Percentiles rank a stretch among this genome's conserved stretches.
phyloP scores from a whole-genome alignment of 2,329 filamentous ascomycete species.

The Alternaria novae-zelandiae region DNA sequence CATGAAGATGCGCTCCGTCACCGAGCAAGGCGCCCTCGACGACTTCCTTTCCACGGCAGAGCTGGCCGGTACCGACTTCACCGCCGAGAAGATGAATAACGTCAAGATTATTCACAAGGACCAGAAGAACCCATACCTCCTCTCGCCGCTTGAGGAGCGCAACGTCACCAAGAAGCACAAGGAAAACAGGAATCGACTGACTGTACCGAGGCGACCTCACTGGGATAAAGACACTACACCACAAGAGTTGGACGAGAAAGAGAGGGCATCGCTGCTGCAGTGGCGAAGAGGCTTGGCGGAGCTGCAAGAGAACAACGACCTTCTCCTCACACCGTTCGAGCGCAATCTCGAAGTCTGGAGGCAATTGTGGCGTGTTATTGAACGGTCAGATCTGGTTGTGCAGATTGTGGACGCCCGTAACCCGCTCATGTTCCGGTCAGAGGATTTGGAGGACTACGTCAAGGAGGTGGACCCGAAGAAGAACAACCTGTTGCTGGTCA shows the following conservation, averaged over 20 bases:
- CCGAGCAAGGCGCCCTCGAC: constrained; percentile 93
- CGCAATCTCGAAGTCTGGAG: constrained; percentile 97
- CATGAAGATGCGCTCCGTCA: constrained; percentile 99
- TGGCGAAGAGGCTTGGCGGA: constrained; percentile 93
- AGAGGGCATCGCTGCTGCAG: constrained; percentile 80
- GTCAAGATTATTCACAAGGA: constrained; percentile 98
- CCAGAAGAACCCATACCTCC: constrained; percentile 91
- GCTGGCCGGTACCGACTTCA: constrained; percentile 97
- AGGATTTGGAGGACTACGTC: constrained; percentile 92
- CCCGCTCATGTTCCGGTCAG: constrained; percentile 89
- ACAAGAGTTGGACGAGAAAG: constrained; percentile 76
- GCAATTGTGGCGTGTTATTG: constrained; percentile 97
- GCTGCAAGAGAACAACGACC: constrained; percentile 88
- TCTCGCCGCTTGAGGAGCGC: constrained; percentile 84
- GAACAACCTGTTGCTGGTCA: constrained; percentile 89
- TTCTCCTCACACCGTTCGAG: constrained; percentile 98
- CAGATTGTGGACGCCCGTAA: constrained; percentile 98
- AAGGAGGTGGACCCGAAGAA: constrained; percentile 89
- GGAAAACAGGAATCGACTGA: constrained; percentile 77
- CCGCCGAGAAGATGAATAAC: constrained; percentile 98
- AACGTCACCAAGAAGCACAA: constrained; percentile 80
- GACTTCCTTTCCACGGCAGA: constrained; percentile 96
- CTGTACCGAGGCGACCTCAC: constrained; percentile 84
- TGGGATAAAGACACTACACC: constrained; percentile 90
- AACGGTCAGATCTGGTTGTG: constrained; percentile 91